phyloP scores from a whole-genome alignment of 2,329 filamentous ascomycete genomes.

The Colletotrichum incanum region DNA sequence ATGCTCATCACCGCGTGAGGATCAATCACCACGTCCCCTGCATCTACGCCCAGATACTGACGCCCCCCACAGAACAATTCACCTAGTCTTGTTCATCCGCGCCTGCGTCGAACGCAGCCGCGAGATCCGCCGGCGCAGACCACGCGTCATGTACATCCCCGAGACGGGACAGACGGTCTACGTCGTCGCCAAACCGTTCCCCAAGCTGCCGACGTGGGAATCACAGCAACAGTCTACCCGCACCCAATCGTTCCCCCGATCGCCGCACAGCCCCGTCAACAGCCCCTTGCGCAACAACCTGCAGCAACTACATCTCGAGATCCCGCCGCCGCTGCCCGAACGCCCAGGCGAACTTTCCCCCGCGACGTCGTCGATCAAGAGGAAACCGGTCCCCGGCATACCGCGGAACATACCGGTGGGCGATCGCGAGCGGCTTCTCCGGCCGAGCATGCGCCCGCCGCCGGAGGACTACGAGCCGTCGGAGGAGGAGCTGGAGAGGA shows the following conservation, averaged over 20 bases:
- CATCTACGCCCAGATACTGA: neutral
- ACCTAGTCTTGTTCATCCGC: slow-evolving; percentile 49
- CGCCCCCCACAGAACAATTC: slow-evolving; percentile 40
- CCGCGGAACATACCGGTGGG: slow-evolving; percentile 1
- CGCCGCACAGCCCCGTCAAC: slow-evolving; percentile 2
- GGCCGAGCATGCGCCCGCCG: slow-evolving; percentile 40
- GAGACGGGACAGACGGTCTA: slow-evolving; percentile 46
- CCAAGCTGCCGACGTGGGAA: slow-evolving; percentile 24
- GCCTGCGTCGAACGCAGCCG: slow-evolving; percentile 47
- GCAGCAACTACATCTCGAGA: neutral
- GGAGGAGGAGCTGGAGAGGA: slow-evolving; percentile 45
- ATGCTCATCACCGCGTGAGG: slow-evolving; percentile 23
- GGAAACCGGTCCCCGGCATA: slow-evolving; percentile 22
- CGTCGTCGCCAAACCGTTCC: slow-evolving; percentile 44
- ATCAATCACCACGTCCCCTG: neutral
- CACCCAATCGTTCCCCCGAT: slow-evolving; percentile 2
- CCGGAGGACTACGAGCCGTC: slow-evolving; percentile 45
- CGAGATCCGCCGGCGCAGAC: slow-evolving; percentile 41
- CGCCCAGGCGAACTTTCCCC: neutral
- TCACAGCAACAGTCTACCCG: slow-evolving; percentile 1
- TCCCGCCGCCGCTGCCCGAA: slow-evolving; percentile 15
- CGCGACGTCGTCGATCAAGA: slow-evolving; percentile 9
- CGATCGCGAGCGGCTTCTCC: slow-evolving; percentile 20
- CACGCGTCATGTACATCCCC: slow-evolving; percentile 46
- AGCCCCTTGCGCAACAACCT: neutral